Base-by-base conservation (phyloP, 2,329 filamentous ascomycete species). In the Penicillium sp. region DNA sequence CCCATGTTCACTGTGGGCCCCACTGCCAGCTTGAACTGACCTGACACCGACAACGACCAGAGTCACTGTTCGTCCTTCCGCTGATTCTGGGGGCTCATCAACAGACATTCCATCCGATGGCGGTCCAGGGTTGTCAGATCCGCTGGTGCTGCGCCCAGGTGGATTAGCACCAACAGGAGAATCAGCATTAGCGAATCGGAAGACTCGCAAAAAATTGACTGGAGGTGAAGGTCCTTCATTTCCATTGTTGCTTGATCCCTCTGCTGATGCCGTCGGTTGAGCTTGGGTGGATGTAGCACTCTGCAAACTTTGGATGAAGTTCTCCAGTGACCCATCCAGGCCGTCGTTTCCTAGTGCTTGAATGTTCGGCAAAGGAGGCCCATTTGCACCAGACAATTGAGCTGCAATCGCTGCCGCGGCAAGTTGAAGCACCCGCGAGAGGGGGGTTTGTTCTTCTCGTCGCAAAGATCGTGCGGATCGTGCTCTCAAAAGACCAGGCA, bases 41-140 rank as follows among this genome's bases (percentile, higher is more conserved):
- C 86, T 79, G 54, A 89, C 88, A 53, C 87, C 87, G 41, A 89
- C 86, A 52, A 89, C 86, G 44, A 89, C 88, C 60, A 89, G 82
- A 9, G 87, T 87, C 39, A 89, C 84, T 73, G 86, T 87, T 22
- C 86, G 79, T 47, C 82, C 82, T 55, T 82, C 80, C 24, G 67
- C 58, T 52, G 76, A 76, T 37, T 77, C 76, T 45, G 73, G 57
- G 60, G 69, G 66, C 22, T 73, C 74, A 46, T 79, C 77, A 47
- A 74, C 53, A 54, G 76, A 73, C 68, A 76, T 74, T 48, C 71
- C 68, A 59, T 75, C 73, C 6, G 60, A 55, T 41, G 61, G 53
- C 27, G 65, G 58, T 39, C 68, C 66, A 44, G 55, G 57, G 39
- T 69, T 62, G 33, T 69, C 66, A 16, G 66, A 46, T 35, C 66